A percentile compares a stretch with the other conserved stretches of the same genome.
Evolutionary conservation across 1,284 basidiomycete genomes (phyloP).

Genomic region (Microbotryum lychnidis-dioicae): DNA sequence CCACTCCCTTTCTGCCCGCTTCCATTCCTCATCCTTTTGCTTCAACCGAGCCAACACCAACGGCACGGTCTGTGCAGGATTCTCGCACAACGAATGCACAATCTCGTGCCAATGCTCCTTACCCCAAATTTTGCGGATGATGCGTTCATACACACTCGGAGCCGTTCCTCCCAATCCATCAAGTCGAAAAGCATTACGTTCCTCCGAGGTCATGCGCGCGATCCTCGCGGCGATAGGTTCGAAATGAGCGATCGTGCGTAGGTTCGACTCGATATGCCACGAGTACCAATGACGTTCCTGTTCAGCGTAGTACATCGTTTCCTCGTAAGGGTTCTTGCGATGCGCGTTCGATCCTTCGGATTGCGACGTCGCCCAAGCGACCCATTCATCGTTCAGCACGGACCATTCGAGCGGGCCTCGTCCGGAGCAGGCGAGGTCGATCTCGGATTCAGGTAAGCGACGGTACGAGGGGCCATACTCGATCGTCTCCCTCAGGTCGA

Average conservation of each 20-base stretch:
- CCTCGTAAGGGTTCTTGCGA: slow-evolving; percentile 96
- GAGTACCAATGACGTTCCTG: slow-evolving; percentile 62
- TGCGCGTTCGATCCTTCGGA: slow-evolving; percentile 74
- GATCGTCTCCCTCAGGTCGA: slow-evolving; percentile 26
- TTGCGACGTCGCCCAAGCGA: slow-evolving; percentile 96
- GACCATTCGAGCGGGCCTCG: slow-evolving; percentile 92
- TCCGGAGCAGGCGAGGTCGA: slow-evolving; percentile 83
- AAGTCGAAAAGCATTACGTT: slow-evolving; percentile 72
- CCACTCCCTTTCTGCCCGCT: slow-evolving; percentile 89
- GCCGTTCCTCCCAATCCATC: slow-evolving; percentile 67
- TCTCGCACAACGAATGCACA: slow-evolving; percentile 83
- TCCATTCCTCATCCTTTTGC: slow-evolving; percentile 97
- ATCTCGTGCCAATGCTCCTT: slow-evolving; percentile 74
- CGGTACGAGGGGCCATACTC: slow-evolving; percentile 82
- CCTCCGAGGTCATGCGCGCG: slow-evolving; percentile 80
- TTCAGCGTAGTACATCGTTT: slow-evolving; percentile 90
- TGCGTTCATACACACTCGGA: slow-evolving; percentile 82
- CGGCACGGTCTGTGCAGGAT: slow-evolving; percentile 80
- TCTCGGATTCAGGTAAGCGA: slow-evolving; percentile 76
- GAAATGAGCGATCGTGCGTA: slow-evolving; percentile 22
- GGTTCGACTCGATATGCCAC: slow-evolving; percentile 29
- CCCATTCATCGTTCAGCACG: slow-evolving; percentile 93
- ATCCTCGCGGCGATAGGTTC: slow-evolving; percentile 50
- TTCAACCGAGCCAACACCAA: slow-evolving; percentile 85
- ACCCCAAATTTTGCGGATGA: slow-evolving; percentile 92